Evolutionary conservation across 345 rosid species (phyloP).

Genomic region (Ailanthus altissimus): DNA sequence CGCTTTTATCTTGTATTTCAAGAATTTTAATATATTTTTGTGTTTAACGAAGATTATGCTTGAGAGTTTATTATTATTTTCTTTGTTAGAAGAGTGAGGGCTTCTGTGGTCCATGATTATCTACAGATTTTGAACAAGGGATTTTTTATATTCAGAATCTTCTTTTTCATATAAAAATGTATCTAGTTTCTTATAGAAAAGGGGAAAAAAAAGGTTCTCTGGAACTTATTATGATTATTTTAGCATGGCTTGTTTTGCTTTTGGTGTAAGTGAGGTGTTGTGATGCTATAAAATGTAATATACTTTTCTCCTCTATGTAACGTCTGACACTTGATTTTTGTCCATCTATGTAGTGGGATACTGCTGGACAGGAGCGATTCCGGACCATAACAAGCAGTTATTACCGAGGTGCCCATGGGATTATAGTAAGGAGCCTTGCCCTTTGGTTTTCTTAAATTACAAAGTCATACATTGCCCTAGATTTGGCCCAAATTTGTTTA

Average conservation of each 20-base stretch:
- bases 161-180: not conserved
- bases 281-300: not conserved
- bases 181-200: not conserved
- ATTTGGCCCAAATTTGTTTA: not conserved
- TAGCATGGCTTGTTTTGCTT: not conserved
- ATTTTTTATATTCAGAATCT: not conserved
- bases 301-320: not conserved
- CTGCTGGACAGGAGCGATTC: conserved; percentile 93
- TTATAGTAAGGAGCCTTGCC: conserved; percentile 54
- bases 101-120: not conserved
- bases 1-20: not conserved
- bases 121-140: not conserved
- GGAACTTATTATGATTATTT: not conserved
- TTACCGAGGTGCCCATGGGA: conserved; percentile 94
- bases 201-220: not conserved
- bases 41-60: not conserved
- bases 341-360: conserved; percentile 67
- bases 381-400: conserved; percentile 93
- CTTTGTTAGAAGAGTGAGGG: not conserved
- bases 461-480: not conserved
- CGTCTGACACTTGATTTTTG: conserved; percentile 5
- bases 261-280: not conserved
- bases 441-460: not conserved
- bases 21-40: not conserved
- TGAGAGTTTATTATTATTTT: not conserved